Percentiles rank a stretch among this genome's conserved stretches.
phyloP scores from a whole-genome alignment of 2,329 filamentous ascomycete genomes.

The Cladophialophora carrionii region DNA sequence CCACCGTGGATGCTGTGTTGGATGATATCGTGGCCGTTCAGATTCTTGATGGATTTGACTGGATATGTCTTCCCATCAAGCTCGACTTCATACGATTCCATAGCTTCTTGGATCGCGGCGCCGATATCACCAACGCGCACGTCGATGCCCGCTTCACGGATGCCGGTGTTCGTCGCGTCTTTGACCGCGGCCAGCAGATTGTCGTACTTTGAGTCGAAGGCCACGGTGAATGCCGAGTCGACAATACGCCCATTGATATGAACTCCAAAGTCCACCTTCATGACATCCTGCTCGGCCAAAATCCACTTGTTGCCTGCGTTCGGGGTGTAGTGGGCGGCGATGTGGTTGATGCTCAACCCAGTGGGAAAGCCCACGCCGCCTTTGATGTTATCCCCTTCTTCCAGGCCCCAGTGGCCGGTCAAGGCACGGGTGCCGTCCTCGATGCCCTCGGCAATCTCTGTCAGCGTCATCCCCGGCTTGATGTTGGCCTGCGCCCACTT shows the following conservation, averaged over 20 bases:
- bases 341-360: conserved; percentile 80
- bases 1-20: conserved; percentile 88
- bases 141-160: conserved; percentile 88
- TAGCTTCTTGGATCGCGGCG: conserved; percentile 80
- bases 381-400: conserved; percentile 75
- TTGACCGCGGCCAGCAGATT: conserved; percentile 68
- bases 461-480: conserved; percentile 77
- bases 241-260: conserved; percentile 73
- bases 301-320: conserved; percentile 83
- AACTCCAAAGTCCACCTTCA: conserved; percentile 74
- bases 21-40: conserved; percentile 87
- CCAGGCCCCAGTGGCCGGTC: conserved; percentile 73
- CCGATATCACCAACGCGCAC: conserved; percentile 86
- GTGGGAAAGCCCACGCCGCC: conserved; percentile 87
- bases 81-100: conserved; percentile 91
- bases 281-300: conserved; percentile 67
- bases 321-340: conserved; percentile 83
- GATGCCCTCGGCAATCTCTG: conserved; percentile 83
- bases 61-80: conserved; percentile 77
- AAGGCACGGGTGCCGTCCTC: conserved; percentile 78
- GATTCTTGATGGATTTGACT: conserved; percentile 81
- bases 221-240: conserved; percentile 71
- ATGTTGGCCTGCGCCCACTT: conserved; percentile 80
- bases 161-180: conserved; percentile 72
- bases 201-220: conserved; percentile 70